Percentiles rank a stretch among this genome's conserved stretches.
phyloP scores from a whole-genome alignment of 306 rosid species.

The Sicyos baderoa region DNA sequence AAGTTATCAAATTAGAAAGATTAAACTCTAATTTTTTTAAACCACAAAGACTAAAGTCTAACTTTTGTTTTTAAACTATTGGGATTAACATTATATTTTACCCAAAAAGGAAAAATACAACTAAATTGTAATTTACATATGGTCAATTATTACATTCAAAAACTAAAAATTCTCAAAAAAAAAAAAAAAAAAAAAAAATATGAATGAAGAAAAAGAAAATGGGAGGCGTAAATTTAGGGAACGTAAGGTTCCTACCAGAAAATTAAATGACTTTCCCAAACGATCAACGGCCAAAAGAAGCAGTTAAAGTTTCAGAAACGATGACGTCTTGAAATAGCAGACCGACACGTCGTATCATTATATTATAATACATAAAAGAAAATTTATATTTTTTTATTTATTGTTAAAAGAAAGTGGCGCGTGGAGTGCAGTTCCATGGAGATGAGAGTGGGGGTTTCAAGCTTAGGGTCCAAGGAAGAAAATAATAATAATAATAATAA shows the following conservation, averaged over 20 bases:
- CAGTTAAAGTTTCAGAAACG: slow-evolving; percentile 12
- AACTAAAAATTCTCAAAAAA: too few relatives aligned
- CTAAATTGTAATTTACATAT: too few relatives aligned
- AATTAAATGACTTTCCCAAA: slow-evolving; percentile 11
- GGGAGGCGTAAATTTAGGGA: background rate
- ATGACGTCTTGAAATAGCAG: slow-evolving; percentile 1
- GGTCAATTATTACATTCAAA: too few relatives aligned
- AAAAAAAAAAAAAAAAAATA: too few relatives aligned
- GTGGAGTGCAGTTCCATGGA: background rate
- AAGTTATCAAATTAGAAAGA: too few relatives aligned
- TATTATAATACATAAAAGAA: background rate
- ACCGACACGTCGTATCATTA: slow-evolving; percentile 1
- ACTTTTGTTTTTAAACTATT: too few relatives aligned
- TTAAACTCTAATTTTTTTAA: too few relatives aligned
- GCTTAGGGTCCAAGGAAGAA: background rate
- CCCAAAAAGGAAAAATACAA: too few relatives aligned
- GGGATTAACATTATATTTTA: too few relatives aligned
- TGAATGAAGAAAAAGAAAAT: background rate
- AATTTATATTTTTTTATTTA: too few relatives aligned
- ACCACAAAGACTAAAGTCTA: too few relatives aligned
- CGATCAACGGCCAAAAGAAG: background rate
- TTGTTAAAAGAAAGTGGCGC: background rate
- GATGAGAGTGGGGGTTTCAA: slow-evolving; percentile 2
- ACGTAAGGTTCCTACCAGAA: background rate
- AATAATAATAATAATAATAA: background rate